Base-by-base conservation (phyloP, 1,284 basidiomycete genomes). In the Mycena sp. region DNA sequence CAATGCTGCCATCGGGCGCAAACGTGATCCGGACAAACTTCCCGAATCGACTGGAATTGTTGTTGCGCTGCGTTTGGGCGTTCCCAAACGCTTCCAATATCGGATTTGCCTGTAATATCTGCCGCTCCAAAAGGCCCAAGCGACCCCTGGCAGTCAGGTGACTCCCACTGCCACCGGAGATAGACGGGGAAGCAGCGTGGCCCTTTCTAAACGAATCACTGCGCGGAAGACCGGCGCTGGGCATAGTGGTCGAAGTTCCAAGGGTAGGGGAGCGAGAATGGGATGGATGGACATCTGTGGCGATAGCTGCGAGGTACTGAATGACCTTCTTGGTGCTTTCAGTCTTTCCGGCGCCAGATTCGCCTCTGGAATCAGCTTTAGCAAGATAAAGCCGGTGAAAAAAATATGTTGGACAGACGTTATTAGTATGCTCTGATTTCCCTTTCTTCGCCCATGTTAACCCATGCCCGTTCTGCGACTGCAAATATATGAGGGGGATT, bases 301-400 rank as follows among this genome's bases (percentile, higher is more conserved):
- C 98, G 69, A 99, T 98, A 11, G 98, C 95, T 1, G 98, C 97
- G 32, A 99, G 90, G 78, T 99, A 99, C 77, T 99, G 98, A 63
- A 99, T 99, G 72, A 99, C 97, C 75, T 99, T 99, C 85, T 99
- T 99, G 16, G 98, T 99, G 79, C 97, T 99, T 77, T 99, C 98
- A 1, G 98, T 99, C 84, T 99, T 99, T 46, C 98, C 98, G 1
- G 98, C 98, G 43, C 98, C 98, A 3, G 98, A 99, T 83, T 99
- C 98, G 58, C 98, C 98, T 4, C 95, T 97, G 71, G 1, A 57
- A 32, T 61, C 12, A 50, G n/a, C 21, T 30, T 52, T 12, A 60
- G 59, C 30, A 69, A 53, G 2, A 68, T 32, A 53, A 58, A n/a
- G n/a, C n/a, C 25, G n/a, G 16, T 25, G 54, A 35, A 64, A 52